These are phyloP conservation scores for Mortierella sp. DNA, from an alignment of 371 early-diverging fungal species.

Conservation along the genomic window DNA sequence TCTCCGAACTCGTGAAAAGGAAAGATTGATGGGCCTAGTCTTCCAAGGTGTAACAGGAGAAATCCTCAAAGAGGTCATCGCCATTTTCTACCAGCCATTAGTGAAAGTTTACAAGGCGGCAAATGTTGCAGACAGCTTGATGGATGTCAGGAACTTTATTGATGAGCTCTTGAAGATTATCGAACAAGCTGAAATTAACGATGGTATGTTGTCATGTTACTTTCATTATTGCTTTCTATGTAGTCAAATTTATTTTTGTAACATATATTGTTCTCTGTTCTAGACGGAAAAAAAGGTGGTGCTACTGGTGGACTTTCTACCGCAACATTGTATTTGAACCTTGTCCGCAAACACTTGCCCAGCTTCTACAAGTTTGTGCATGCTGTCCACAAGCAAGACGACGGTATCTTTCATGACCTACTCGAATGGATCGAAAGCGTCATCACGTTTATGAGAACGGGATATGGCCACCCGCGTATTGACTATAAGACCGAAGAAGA, in stretches of 20 bases:
- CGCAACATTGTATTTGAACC: conserved; percentile 54
- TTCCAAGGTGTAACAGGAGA: conserved; percentile 77
- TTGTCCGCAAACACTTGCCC: conserved; percentile 67
- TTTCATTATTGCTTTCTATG: conserved; percentile 1
- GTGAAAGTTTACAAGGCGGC: conserved; percentile 77
- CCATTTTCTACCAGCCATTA: conserved; percentile 75
- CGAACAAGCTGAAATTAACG: conserved; percentile 59
- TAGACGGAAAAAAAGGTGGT: conserved; percentile 15
- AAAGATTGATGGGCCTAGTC: conserved; percentile 65
- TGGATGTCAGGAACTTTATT: conserved; percentile 69
- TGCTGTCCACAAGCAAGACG: conserved; percentile 68
- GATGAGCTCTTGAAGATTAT: conserved; percentile 71
- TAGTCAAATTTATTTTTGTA: not conserved
- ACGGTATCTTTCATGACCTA: conserved; percentile 58
- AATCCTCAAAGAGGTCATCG: conserved; percentile 70
- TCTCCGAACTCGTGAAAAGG: conserved; percentile 68
- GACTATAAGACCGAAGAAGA: conserved; percentile 42
- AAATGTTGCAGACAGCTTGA: conserved; percentile 71
- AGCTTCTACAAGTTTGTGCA: conserved; percentile 74
- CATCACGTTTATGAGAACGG: conserved; percentile 55
- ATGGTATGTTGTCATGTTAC: conserved; percentile 23
- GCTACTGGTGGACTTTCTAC: conserved; percentile 20
- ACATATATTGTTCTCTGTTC: not conserved
- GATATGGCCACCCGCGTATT: conserved; percentile 24
- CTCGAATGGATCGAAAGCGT: conserved; percentile 60